Evolutionary conservation across 306 rosid genomes (phyloP).

Genomic region (Prinsepia uniflora): DNA sequence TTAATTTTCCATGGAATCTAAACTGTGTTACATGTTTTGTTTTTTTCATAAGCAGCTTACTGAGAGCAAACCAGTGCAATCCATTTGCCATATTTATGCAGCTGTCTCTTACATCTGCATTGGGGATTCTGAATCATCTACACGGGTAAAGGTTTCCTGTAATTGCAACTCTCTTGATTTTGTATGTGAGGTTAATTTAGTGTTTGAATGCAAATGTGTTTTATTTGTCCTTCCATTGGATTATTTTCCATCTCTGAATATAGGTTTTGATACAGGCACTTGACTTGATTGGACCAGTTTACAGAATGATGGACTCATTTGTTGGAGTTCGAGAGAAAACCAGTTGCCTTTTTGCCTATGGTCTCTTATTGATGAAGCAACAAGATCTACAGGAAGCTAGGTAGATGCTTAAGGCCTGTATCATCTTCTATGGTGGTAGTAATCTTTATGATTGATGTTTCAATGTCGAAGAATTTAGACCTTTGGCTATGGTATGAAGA

Average conservation of each 20-base stretch:
- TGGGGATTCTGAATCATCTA: slow-evolving; percentile 92
- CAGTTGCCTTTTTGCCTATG: slow-evolving; percentile 83
- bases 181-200: slow-evolving; percentile 13
- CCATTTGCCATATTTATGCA: slow-evolving; percentile 85
- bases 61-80: slow-evolving; percentile 91
- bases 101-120: slow-evolving; percentile 93
- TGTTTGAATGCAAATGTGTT: slow-evolving; percentile 10
- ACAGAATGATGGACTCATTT: slow-evolving; percentile 87
- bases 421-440: slow-evolving; percentile 15
- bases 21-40: slow-evolving; percentile 22
- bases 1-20: slow-evolving; percentile 23
- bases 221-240: not conserved
- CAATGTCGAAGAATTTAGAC: not conserved
- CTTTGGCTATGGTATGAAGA: not conserved
- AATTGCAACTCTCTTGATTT: slow-evolving; percentile 3
- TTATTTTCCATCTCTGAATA: slow-evolving; percentile 24
- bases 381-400: slow-evolving; percentile 97
- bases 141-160: slow-evolving; percentile 52
- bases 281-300: slow-evolving; percentile 86
- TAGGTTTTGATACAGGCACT: slow-evolving; percentile 68
- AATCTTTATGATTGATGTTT: not conserved
- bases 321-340: slow-evolving; percentile 99
- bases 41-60: slow-evolving; percentile 52
- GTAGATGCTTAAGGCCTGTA: slow-evolving; percentile 29
- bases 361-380: slow-evolving; percentile 87